Evolutionary conservation across 495 filamentous ascomycete genomes (phyloP).

Genomic region (Penicillium silybi): DNA sequence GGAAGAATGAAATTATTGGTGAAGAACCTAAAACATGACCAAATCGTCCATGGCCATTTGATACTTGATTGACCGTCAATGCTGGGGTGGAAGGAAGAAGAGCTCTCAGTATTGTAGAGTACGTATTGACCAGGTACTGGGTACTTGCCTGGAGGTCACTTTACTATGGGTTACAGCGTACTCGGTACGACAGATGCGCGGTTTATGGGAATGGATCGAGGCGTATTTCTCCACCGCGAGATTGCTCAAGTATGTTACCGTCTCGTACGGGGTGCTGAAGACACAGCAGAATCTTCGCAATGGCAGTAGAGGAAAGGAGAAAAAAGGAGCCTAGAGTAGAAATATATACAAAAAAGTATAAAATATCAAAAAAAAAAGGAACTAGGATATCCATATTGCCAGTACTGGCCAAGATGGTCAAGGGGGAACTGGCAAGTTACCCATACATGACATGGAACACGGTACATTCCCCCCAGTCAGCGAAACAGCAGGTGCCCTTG

Average conservation of each 20-base stretch:
- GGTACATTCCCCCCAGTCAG: slow-evolving; percentile 24
- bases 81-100: neutral
- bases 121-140: slow-evolving; percentile 10
- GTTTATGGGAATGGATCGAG: slow-evolving; percentile 17
- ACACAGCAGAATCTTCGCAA: neutral
- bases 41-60: neutral
- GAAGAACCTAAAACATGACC: neutral
- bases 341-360: neutral
- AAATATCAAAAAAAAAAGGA: neutral
- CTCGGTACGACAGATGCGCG: slow-evolving; percentile 20
- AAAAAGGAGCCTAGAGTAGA: neutral
- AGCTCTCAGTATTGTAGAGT: neutral
- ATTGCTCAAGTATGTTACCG: slow-evolving; percentile 16
- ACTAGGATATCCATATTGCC: neutral
- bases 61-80: neutral
- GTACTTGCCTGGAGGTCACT: slow-evolving; percentile 9
- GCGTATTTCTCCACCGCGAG: slow-evolving; percentile 18
- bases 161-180: slow-evolving; percentile 20
- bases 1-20: neutral
- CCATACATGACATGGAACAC: neutral
- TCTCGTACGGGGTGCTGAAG: slow-evolving; percentile 1
- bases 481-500: slow-evolving; percentile 15
- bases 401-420: neutral
- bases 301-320: neutral
- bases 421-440: neutral